Evolutionary conservation across 306 rosid genomes (phyloP), one percentile per base, ranked within the genome.

Genomic region (Dalbergia cultrata): DNA sequence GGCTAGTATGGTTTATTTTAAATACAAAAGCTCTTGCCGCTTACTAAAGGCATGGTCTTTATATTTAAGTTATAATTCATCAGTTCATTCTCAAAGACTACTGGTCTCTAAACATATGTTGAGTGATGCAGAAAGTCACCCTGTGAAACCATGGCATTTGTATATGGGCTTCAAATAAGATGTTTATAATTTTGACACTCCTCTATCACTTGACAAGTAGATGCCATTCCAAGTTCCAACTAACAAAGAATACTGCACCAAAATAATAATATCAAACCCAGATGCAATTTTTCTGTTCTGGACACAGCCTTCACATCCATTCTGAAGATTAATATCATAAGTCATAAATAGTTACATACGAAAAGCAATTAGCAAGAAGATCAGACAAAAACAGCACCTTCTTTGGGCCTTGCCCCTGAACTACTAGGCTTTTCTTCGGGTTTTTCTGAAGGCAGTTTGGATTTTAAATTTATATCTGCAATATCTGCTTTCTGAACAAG

Each of bases 351-450:
- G 7, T 37, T 37, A 57, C 9, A 77, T 39, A 66, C 57, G 21
- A 49, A 66, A 72, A 71, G 50, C 34, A 77, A 53, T 54, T 54
- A 11, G 59, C 3, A 76, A 58, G 54, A 80, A 53, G 41, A 77
- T 43, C 65, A 66, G 45, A 67, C 63, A 61, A 73, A 75, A 68
- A 57, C 44, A 69, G 52, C 82, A 93, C 99, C 98, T 95, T 95
- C 98, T 87, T 87, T 95, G 60, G 93, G 97, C 86, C 99, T 91
- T 63, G 90, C 62, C 76, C 72, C 84, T 9, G 98, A 93, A 91
- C 89, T 85, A 58, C 90, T 90, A 45, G 98, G 90, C 75, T 93
- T 91, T 26, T 89, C 97, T 80, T 88, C 93, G 69, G 81, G 79
- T 77, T 41, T 86, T 77, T 90, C 89, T 50, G 83, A 34, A 61